Base-by-base conservation (phyloP, 1,284 basidiomycete genomes). In the Rhizopogon parksii region DNA sequence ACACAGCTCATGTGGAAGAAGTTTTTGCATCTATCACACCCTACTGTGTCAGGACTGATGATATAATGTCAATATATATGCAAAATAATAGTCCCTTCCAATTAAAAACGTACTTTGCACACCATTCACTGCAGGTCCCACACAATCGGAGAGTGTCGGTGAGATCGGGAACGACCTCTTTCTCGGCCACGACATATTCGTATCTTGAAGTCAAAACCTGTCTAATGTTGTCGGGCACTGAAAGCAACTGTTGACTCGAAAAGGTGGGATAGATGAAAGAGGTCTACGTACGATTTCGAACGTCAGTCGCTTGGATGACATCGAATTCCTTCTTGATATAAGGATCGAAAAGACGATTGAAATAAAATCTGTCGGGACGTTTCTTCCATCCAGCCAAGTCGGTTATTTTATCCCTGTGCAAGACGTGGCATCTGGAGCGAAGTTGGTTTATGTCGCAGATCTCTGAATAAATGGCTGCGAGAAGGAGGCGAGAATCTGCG, bases 251-350 rank as follows among this genome's bases (percentile, higher is more conserved):
- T 51, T 42, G 50, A 56, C 49, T 50, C 54, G 49, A 56, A 57
- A 58, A 56, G 56, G 35, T n/a, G 30, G 15, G 15, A 52, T 58
- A 55, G 60, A 56, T 55, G 48, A 58, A 50, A 24, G 55, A 40
- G 53, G 53, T 54, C 53, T 46, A 61, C 91, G 62, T 66, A 96
- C 93, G 76, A 68, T 99, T 99, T 59, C 86, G 82, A 52, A 96
- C 84, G 62, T 88, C 88, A 43, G 81, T 81, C 24, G 91, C 84
- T 50, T 90, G 85, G 53, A 99, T 85, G 58, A 98, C 88, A 68
- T 99, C 96, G 71, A 95, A 97, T 71, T 96, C 95, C 68, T 93
- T 91, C 74, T 96, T 95, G 69, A 97, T 91, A 72, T 97, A 98
- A 40, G 95, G 91, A 71, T 99, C 95, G 68, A 94, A 97, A 52